Percentiles rank a stretch among this genome's conserved stretches.
Evolutionary conservation across 805 yeast species (phyloP).

Genomic region (Wickerhamiella kazuoi): DNA sequence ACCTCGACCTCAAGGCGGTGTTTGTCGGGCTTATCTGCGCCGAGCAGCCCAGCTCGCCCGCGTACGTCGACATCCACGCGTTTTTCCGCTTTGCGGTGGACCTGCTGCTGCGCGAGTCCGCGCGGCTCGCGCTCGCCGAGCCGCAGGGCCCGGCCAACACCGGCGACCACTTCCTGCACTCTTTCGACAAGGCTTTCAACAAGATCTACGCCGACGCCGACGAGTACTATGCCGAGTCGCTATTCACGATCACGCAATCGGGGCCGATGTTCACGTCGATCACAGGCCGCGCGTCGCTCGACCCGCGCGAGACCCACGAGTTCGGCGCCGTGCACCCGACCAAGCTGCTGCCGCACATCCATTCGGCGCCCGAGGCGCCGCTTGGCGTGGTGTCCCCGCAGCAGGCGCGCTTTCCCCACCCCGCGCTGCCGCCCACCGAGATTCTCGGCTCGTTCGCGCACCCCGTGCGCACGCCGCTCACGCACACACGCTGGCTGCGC

Average conservation of each 20-base stretch:
- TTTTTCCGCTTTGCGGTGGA: constrained; percentile 20
- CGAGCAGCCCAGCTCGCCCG: constrained; percentile 14
- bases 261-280: constrained; percentile 72
- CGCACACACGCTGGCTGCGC: constrained; percentile 49
- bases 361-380: constrained; percentile 16
- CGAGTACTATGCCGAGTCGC: constrained; percentile 79
- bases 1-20: constrained; percentile 3
- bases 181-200: constrained; percentile 14
- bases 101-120: constrained; percentile 20
- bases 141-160: constrained; percentile 7
- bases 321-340: constrained; percentile 53
- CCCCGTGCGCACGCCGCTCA: constrained; percentile 29
- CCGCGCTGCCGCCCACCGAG: constrained; percentile 34
- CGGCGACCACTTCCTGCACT: constrained; percentile 12
- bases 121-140: constrained; percentile 14
- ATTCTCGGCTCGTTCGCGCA: constrained; percentile 26
- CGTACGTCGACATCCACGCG: constrained; percentile 14
- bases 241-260: constrained; percentile 37
- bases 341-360: constrained; percentile 43
- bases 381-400: constrained; percentile 31
- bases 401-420: constrained; percentile 30
- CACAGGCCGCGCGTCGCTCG: constrained; percentile 50
- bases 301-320: constrained; percentile 49
- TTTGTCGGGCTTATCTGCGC: background rate
- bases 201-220: constrained; percentile 39